Conservation (phyloP, 192 early-diverging fungal genomes). For the Thamnidium elegans region DNA sequence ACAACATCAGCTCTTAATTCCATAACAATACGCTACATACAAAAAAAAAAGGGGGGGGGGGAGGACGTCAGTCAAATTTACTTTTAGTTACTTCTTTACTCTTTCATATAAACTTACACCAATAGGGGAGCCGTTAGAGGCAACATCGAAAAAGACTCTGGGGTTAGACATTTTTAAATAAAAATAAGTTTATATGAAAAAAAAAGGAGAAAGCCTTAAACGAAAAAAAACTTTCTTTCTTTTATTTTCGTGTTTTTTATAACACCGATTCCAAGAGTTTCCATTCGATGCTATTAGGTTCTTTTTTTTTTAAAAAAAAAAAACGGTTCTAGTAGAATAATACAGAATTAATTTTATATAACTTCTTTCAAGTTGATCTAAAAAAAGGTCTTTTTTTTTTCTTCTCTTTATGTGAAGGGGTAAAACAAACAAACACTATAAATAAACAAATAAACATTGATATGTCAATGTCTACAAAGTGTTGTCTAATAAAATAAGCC, state of each 20-base stretch:
- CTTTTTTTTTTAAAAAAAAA: background rate
- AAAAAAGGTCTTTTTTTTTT: too few relatives aligned
- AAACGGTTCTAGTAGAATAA: background rate
- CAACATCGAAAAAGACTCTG: slow-evolving; percentile 69
- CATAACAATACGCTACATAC: slow-evolving; percentile 53
- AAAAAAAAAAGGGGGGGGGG: background rate
- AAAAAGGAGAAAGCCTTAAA: background rate
- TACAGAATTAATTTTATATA: too few relatives aligned
- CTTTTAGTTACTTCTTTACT: background rate
- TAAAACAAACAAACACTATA: too few relatives aligned
- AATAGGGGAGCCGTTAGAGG: slow-evolving; percentile 42
- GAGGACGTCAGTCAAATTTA: background rate
- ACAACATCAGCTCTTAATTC: slow-evolving; percentile 65
- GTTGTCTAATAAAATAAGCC: too few relatives aligned
- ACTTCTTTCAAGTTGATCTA: too few relatives aligned
- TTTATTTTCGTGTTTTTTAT: background rate
- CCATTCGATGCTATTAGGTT: background rate
- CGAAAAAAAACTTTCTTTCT: background rate
- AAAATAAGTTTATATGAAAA: background rate
- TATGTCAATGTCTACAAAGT: too few relatives aligned
- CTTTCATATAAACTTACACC: slow-evolving; percentile 43
- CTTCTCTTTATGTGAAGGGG: too few relatives aligned
- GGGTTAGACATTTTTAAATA: background rate
- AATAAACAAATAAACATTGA: too few relatives aligned
- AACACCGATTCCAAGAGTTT: background rate